Conservation (phyloP, 352 stramenopile genomes). For the Bremia lactucae region DNA sequence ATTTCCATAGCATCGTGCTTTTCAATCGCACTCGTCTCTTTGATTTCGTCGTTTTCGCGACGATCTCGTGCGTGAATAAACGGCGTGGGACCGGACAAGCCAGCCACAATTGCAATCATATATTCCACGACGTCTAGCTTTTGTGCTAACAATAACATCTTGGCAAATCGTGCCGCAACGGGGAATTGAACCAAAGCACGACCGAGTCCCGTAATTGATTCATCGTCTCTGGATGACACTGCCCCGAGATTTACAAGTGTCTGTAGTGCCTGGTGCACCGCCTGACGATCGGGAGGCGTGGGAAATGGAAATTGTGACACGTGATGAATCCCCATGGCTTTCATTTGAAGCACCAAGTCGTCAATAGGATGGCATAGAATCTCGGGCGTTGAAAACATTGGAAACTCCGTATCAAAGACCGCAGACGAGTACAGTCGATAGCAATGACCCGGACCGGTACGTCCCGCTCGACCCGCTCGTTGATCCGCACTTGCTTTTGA, state of each 20-base stretch:
- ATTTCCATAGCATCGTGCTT: slow-evolving; percentile 57
- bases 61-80: slow-evolving; percentile 59
- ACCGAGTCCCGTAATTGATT: slow-evolving; percentile 76
- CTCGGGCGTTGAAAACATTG: slow-evolving; percentile 85
- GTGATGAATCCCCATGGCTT: slow-evolving; percentile 94
- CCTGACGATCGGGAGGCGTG: slow-evolving; percentile 82
- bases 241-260: slow-evolving; percentile 78
- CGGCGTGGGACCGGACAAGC: slow-evolving; percentile 59
- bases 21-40: slow-evolving; percentile 17
- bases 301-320: slow-evolving; percentile 95
- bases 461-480: slow-evolving; percentile 92
- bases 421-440: slow-evolving; percentile 96
- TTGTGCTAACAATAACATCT: slow-evolving; percentile 84
- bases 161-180: slow-evolving; percentile 76
- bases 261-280: slow-evolving; percentile 78
- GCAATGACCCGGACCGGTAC: slow-evolving; percentile 93
- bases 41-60: slow-evolving; percentile 25
- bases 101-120: slow-evolving; percentile 71
- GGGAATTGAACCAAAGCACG: slow-evolving; percentile 78
- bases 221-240: slow-evolving; percentile 36
- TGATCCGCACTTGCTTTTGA: slow-evolving; percentile 80
- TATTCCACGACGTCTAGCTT: slow-evolving; percentile 66
- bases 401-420: slow-evolving; percentile 93
- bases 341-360: slow-evolving; percentile 95
- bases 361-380: slow-evolving; percentile 88